These are phyloP conservation scores for Blastobotrys terrestris DNA, from an alignment of 805 yeast genomes.

Conservation along the genomic window DNA sequence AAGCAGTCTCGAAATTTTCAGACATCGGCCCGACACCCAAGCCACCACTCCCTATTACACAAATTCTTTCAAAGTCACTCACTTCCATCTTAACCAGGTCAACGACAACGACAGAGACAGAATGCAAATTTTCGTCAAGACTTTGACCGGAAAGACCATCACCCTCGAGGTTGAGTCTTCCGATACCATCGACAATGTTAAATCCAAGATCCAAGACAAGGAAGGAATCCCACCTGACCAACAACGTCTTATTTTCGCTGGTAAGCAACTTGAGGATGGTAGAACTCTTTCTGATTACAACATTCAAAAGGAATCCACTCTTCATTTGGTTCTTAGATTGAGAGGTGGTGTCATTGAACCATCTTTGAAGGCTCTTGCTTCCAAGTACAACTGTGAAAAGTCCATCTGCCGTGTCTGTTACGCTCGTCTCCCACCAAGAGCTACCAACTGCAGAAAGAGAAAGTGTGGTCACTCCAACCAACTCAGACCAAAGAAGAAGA, in stretches of 20 bases:
- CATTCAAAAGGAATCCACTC: slow-evolving; percentile 99
- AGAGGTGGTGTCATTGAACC: slow-evolving; percentile 99
- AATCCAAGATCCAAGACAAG: slow-evolving; percentile 97
- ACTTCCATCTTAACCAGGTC: not conserved
- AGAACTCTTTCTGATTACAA: slow-evolving; percentile 99
- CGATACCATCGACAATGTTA: slow-evolving; percentile 98
- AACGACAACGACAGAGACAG: not conserved
- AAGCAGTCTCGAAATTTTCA: not conserved
- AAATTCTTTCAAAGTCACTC: not conserved
- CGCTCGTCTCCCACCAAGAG: slow-evolving; percentile 99
- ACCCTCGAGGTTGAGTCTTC: slow-evolving; percentile 98
- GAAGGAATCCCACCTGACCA: slow-evolving; percentile 99
- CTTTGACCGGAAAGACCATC: slow-evolving; percentile 49
- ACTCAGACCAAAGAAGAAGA: slow-evolving; percentile 99
- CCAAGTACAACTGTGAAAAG: slow-evolving; percentile 99
- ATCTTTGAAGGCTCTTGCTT: slow-evolving; percentile 97
- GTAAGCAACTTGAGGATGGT: slow-evolving; percentile 99
- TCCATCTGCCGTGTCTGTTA: slow-evolving; percentile 99
- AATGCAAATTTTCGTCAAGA: slow-evolving; percentile 29
- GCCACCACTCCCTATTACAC: not conserved
- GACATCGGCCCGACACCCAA: not conserved
- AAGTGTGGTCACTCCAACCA: slow-evolving; percentile 99
- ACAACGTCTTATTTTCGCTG: slow-evolving; percentile 99
- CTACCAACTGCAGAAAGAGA: slow-evolving; percentile 99
- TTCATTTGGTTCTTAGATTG: slow-evolving; percentile 92